phyloP scores from a whole-genome alignment of 345 rosid species.

The Angophora floribunda region DNA sequence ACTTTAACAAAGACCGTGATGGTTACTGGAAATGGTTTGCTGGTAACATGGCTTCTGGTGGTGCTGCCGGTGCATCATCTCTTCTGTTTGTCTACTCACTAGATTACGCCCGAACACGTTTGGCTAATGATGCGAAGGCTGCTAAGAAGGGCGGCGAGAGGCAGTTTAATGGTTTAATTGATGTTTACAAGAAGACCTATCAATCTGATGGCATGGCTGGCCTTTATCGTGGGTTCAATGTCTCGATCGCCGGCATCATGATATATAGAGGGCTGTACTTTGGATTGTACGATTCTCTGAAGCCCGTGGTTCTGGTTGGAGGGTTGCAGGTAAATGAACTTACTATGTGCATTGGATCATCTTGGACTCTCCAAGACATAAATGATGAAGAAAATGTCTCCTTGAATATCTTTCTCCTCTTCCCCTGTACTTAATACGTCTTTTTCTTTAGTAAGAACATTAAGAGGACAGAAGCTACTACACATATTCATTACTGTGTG shows the following conservation, averaged over 20 bases:
- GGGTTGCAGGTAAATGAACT: slow-evolving; percentile 23
- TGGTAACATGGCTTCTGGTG: slow-evolving; percentile 55
- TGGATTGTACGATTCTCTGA: slow-evolving; percentile 53
- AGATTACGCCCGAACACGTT: slow-evolving; percentile 41
- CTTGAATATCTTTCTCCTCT: neutral
- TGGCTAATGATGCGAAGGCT: slow-evolving; percentile 45
- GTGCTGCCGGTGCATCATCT: slow-evolving; percentile 51
- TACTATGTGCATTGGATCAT: neutral
- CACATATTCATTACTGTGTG: neutral
- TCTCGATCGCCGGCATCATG: slow-evolving; percentile 42
- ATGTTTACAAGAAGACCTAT: slow-evolving; percentile 43
- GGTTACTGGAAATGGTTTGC: slow-evolving; percentile 58
- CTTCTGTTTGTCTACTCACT: slow-evolving; percentile 42
- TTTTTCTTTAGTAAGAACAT: neutral
- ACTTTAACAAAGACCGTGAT: slow-evolving; percentile 46
- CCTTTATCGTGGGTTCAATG: slow-evolving; percentile 48
- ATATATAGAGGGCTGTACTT: slow-evolving; percentile 51
- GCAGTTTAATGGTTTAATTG: slow-evolving; percentile 45
- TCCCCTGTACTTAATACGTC: neutral
- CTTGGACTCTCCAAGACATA: neutral
- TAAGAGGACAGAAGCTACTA: neutral
- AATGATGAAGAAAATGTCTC: neutral
- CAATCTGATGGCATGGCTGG: slow-evolving; percentile 42
- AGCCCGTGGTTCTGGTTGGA: slow-evolving; percentile 44
- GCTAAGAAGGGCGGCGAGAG: slow-evolving; percentile 42